Conservation (phyloP, 2,329 filamentous ascomycete genomes). For the Ophiostoma ulmi region DNA sequence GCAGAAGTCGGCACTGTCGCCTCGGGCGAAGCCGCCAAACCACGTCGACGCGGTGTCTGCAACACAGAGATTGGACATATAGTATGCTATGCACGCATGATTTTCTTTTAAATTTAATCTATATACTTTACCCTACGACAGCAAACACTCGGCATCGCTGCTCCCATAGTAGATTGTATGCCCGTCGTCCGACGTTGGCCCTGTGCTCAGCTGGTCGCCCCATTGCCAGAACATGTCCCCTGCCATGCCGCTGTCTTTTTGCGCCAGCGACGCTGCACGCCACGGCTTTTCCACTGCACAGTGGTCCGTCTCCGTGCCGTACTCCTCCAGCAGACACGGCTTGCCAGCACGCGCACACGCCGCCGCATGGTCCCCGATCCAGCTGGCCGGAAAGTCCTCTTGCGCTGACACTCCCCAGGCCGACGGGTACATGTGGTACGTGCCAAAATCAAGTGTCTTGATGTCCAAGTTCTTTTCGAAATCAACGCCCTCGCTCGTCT, state of each 20-base stretch:
- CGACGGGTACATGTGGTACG: slow-evolving; percentile 38
- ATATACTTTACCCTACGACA: neutral
- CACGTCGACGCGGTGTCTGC: neutral
- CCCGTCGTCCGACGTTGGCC: slow-evolving; percentile 39
- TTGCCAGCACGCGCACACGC: slow-evolving; percentile 39
- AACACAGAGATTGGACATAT: neutral
- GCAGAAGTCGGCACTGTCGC: neutral
- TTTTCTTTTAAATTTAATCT: neutral
- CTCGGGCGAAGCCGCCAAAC: neutral
- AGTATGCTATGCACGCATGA: neutral
- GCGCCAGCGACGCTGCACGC: slow-evolving; percentile 34
- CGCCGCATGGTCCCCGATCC: slow-evolving; percentile 37
- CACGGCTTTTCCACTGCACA: slow-evolving; percentile 31
- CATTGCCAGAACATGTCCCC: slow-evolving; percentile 41
- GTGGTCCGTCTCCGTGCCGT: slow-evolving; percentile 29
- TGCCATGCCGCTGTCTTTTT: slow-evolving; percentile 33
- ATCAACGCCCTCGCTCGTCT: slow-evolving; percentile 30
- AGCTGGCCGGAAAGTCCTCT: slow-evolving; percentile 36
- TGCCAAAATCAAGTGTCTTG: slow-evolving; percentile 48
- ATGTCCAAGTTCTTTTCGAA: slow-evolving; percentile 49
- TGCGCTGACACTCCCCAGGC: slow-evolving; percentile 31
- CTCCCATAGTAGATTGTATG: slow-evolving; percentile 36
- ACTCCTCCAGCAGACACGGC: slow-evolving; percentile 40
- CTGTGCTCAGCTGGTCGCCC: slow-evolving; percentile 40
- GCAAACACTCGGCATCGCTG: neutral